phyloP scores from a whole-genome alignment of 768 basidiomycete species.

The Termitomyces sp. region DNA sequence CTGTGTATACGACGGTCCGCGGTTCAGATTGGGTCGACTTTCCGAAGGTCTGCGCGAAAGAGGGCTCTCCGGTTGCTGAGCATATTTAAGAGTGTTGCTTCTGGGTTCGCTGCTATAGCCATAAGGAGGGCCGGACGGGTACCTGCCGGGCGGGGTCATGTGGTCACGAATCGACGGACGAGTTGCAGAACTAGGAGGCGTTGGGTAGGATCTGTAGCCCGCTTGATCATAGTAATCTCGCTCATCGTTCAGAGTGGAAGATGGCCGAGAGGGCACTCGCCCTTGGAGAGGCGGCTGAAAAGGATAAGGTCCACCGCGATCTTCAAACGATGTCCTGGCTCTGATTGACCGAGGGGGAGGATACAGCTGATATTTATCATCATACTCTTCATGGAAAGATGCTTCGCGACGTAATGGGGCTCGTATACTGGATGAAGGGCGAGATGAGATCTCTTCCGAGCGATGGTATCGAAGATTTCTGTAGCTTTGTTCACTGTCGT shows the following conservation, averaged over 20 bases:
- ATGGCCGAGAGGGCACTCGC: conserved; percentile 5
- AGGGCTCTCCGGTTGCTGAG: conserved; percentile 15
- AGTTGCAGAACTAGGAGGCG: conserved; percentile 16
- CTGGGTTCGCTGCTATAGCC: conserved; percentile 7
- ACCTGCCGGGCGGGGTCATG: background rate
- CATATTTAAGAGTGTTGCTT: conserved; percentile 18
- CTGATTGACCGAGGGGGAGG: conserved; percentile 18
- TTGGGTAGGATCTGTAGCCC: conserved; percentile 13
- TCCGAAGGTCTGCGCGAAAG: conserved; percentile 17
- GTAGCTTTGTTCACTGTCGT: conserved; percentile 8
- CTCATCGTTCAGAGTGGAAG: conserved; percentile 13
- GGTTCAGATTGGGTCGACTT: conserved; percentile 7
- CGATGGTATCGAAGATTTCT: conserved; percentile 7
- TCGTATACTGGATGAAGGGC: conserved; percentile 1
- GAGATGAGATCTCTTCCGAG: conserved; percentile 6
- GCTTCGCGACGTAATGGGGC: conserved; percentile 12
- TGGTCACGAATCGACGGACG: conserved; percentile 14
- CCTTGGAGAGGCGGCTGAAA: conserved; percentile 4
- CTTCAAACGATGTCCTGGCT: conserved; percentile 24
- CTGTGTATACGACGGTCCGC: conserved; percentile 17
- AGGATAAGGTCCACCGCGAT: conserved; percentile 11
- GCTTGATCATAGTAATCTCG: conserved; percentile 12
- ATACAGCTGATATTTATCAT: conserved; percentile 10
- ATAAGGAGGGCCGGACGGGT: conserved; percentile 3
- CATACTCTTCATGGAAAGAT: conserved; percentile 19